A percentile compares a stretch with the other conserved stretches of the same genome.
phyloP scores from a whole-genome alignment of 2,329 filamentous ascomycete species.

The Sphaerulina musiva region DNA sequence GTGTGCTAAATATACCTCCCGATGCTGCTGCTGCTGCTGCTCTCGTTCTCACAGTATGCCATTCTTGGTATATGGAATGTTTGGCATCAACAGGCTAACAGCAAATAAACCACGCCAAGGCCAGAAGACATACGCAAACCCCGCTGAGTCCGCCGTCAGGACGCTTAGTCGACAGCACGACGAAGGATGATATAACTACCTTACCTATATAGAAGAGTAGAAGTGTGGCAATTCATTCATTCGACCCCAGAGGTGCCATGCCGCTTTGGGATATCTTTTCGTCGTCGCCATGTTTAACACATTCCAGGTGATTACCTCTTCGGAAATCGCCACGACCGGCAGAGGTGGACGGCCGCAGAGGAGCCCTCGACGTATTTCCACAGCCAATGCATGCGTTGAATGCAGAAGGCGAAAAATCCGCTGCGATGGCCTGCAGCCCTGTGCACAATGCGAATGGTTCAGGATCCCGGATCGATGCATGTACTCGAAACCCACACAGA shows the following conservation, averaged over 20 bases:
- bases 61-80: neutral
- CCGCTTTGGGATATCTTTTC: neutral
- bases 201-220: neutral
- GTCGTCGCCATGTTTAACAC: slow-evolving; percentile 40
- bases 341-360: slow-evolving; percentile 30
- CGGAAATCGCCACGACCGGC: slow-evolving; percentile 32
- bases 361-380: slow-evolving; percentile 42
- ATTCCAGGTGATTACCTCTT: slow-evolving; percentile 35
- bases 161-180: neutral
- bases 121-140: neutral
- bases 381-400: slow-evolving; percentile 62
- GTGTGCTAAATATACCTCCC: too few species aligned
- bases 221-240: neutral
- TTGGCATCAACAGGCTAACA: neutral
- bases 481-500: slow-evolving; percentile 73
- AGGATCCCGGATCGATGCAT: slow-evolving; percentile 71
- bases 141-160: neutral
- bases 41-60: too few species aligned
- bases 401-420: slow-evolving; percentile 77
- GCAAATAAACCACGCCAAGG: neutral
- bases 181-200: neutral
- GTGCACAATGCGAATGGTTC: slow-evolving; percentile 75
- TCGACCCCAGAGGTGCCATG: too few species aligned
- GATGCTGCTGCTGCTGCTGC: too few species aligned
- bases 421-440: slow-evolving; percentile 75